Percentiles rank a stretch among this genome's conserved stretches.
phyloP scores from a whole-genome alignment of 768 basidiomycete genomes.

The Ephemerocybe angulata region DNA sequence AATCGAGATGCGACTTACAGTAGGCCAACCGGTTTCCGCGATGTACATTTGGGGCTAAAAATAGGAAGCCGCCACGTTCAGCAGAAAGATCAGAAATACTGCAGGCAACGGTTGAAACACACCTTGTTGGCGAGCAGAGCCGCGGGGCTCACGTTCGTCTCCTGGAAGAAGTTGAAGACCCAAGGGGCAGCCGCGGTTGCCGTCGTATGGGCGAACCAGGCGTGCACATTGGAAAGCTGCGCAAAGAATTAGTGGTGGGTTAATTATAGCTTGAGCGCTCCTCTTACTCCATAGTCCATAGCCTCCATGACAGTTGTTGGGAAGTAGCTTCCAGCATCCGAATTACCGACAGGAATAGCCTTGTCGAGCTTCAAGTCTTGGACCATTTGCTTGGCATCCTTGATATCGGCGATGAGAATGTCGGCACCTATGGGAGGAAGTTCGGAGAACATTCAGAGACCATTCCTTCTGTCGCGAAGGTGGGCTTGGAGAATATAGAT shows the following conservation, averaged over 20 bases:
- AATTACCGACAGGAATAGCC: conserved; percentile 67
- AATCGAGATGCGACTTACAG: conserved; percentile 39
- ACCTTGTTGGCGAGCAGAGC: conserved; percentile 55
- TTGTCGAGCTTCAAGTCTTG: conserved; percentile 54
- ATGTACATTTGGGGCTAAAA: conserved; percentile 81
- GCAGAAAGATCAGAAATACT: no score
- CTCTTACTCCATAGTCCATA: conserved; percentile 65
- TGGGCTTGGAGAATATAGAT: background rate
- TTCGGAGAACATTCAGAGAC: background rate
- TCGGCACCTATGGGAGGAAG: conserved; percentile 42
- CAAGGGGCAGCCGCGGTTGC: conserved; percentile 73
- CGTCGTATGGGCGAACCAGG: conserved; percentile 84
- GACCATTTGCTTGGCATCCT: conserved; percentile 58
- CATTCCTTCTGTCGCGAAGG: conserved; percentile 20
- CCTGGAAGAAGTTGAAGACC: conserved; percentile 77
- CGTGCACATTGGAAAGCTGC: conserved; percentile 87
- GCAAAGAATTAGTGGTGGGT: background rate
- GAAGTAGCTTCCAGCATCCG: conserved; percentile 87
- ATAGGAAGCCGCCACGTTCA: no score
- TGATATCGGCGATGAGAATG: conserved; percentile 60
- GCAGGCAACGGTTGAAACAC: conserved; percentile 1
- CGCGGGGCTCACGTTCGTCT: conserved; percentile 62
- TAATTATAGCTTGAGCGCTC: background rate
- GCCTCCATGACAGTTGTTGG: conserved; percentile 58
- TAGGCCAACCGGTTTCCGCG: conserved; percentile 86